phyloP scores from a whole-genome alignment of 139 green algal genomes.

The Tetradesmus obliquus region DNA sequence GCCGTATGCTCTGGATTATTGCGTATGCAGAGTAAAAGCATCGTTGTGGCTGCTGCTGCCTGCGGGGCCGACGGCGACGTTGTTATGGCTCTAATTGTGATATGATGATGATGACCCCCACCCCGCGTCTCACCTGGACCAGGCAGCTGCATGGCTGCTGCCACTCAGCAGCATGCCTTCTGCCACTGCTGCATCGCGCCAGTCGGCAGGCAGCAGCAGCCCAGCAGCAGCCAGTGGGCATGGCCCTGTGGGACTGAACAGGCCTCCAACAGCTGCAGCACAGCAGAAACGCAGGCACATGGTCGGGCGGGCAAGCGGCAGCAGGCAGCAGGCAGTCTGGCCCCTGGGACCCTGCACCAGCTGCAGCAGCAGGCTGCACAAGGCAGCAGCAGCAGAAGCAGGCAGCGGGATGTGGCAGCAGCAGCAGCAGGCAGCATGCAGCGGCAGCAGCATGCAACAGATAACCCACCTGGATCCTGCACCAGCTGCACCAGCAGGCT shows the following conservation, averaged over 20 bases:
- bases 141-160: not conserved
- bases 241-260: not conserved
- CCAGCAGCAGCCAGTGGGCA: conserved; percentile 9
- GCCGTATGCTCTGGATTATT: too few relatives aligned
- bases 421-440: not conserved
- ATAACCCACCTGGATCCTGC: not conserved
- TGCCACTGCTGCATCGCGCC: not conserved
- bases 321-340: not conserved
- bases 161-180: not conserved
- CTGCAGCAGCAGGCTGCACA: not conserved
- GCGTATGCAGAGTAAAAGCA: too few relatives aligned
- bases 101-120: not conserved
- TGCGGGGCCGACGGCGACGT: too few relatives aligned
- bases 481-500: conserved; percentile 9
- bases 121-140: not conserved
- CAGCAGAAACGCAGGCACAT: not conserved
- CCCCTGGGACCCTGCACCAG: not conserved
- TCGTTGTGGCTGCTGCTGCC: too few relatives aligned
- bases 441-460: not conserved
- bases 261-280: not conserved
- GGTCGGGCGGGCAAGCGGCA: not conserved
- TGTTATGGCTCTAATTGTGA: too few relatives aligned
- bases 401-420: too few relatives aligned
- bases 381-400: not conserved
- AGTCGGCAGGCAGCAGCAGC: not conserved